Base-by-base conservation (phyloP, 345 rosid genomes). In the Gossypium rotundifolium region DNA sequence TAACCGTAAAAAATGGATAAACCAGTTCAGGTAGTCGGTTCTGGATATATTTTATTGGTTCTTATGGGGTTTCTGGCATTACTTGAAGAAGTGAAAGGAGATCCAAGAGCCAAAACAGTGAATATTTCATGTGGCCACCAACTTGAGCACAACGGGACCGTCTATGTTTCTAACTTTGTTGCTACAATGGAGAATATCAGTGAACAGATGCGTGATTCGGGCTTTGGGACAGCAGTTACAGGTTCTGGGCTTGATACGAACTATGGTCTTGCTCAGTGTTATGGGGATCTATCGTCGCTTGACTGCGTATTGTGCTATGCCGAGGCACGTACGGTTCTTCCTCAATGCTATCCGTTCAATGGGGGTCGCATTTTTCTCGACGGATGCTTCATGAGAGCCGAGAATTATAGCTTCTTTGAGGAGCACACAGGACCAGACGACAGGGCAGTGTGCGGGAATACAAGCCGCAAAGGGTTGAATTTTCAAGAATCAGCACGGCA, bases 291-390 rank as follows among this genome's bases (percentile, higher is more conserved):
- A 61, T 80, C 97, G 38, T 71, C 78, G 65, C 86, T 87, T 38
- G 98, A 94, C 71, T 94, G 98, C 75, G 95, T 88, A 9, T 77
- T 94, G 72, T 94, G 98, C 66, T 94, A 91, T 70, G 97, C 98
- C 0, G 95, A 91, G 85, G 98, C 94, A 11, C 87, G 98, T 0
- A 89, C 97, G 11, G 53, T 87, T 52, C 95, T 94, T 63, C 98
- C 98, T 0, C 88, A 92, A 71, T 94, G 98, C 83, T 94, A 87
- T 76, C 98, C 98, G 40, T 5, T 68, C 78, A 92, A 85, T 29
- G 89, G 94, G 1, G 98, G 98, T 8, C 77, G 93, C 64, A 87
- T 94, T 80, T 94, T 63, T 68, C 97, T 92, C 11, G 98, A 94
- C 3, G 98, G 98, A 1, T 94, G 98, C 82, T 94, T 94, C 87